Evolutionary conservation across 2,329 filamentous ascomycete genomes (phyloP), one percentile per base, ranked within the genome.

Genomic region (Xylariomycetidae sp.): DNA sequence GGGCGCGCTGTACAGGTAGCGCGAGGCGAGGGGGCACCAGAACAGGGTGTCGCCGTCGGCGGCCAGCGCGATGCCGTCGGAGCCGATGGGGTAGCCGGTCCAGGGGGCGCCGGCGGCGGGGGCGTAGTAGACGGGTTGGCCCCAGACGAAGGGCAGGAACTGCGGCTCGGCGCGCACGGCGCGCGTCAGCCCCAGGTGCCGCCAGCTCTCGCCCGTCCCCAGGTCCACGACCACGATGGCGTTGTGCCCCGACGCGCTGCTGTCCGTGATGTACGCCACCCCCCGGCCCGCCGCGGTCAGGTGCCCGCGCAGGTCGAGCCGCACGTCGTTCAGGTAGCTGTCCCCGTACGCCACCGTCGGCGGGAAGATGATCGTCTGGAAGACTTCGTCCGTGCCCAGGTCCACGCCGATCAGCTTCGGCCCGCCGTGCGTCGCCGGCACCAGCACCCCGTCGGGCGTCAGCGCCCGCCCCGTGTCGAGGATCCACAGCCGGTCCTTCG

Each of bases 201-300:
- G 53, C 68, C 68, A 73, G 38, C 59, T 59, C 34, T 67, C 58
- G 6, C 66, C 66, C 0, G 62, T 63, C 6, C 61, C 64, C 6
- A 72, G 61, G 37, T 74, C 69, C 19, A 67, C 69, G 10, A 68
- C 52, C 31, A 73, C 54, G 34, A 73, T 61, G 4, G 61, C 70
- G 34, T 67, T 71, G 22, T 63, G 61, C 23, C 69, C 68, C 48
- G 69, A 65, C 27, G 48, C 47, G 28, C 58, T 64, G 20, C 61
- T 66, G 43, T 74, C 70, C 16, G 68, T 72, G 45, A 74, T 71
- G 48, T 74, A 74, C 0, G 67, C 68, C 10, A 72, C 46, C 20
- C 20, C 20, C 8, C 9, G 9, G 14, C 25, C 14, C n/a, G n/a
- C n/a, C 10, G 51, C 39, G 1, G 64, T 64, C 6, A 67, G 20